Conservation (phyloP, 2,329 filamentous ascomycete species). For the Pseudogymnoascus sp. region DNA sequence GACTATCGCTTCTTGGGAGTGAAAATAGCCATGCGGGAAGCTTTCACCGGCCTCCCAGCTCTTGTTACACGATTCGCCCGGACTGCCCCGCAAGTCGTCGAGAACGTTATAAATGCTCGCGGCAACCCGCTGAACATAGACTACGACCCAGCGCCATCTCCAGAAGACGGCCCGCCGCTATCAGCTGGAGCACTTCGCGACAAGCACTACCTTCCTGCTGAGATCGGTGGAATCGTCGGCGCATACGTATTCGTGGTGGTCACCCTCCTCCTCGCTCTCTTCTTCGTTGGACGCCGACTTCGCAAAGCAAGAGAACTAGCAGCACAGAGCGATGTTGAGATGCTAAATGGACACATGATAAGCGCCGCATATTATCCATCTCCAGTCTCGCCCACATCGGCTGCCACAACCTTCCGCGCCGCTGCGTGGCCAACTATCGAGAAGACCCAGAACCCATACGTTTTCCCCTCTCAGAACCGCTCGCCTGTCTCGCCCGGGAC, state of each 20-base stretch:
- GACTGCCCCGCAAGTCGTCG: not conserved
- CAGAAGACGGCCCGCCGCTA: conserved; percentile 53
- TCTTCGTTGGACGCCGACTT: conserved; percentile 53
- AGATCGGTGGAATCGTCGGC: conserved; percentile 77
- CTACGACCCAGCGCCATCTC: conserved; percentile 49
- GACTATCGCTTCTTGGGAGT: not conserved
- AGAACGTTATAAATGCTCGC: conserved; percentile 14
- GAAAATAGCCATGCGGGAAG: conserved; percentile 7
- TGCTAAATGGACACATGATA: conserved; percentile 26
- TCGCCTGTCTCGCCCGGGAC: conserved; percentile 30
- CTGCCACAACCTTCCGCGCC: conserved; percentile 27
- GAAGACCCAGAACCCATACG: conserved; percentile 35
- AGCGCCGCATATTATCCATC: conserved; percentile 33
- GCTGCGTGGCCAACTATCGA: conserved; percentile 46
- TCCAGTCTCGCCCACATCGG: conserved; percentile 30
- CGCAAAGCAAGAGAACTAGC: conserved; percentile 26
- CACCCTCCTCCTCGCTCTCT: conserved; percentile 60
- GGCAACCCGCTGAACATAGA: conserved; percentile 34
- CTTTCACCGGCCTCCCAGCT: conserved; percentile 5
- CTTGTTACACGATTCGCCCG: conserved; percentile 1
- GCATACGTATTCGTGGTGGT: conserved; percentile 74
- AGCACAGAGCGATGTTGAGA: conserved; percentile 26
- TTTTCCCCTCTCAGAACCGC: conserved; percentile 35
- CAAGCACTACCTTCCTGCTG: conserved; percentile 61
- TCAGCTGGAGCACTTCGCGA: conserved; percentile 54